Evolutionary conservation across 1,284 basidiomycete species (phyloP).

Genomic region (Rhizopogon parksii): DNA sequence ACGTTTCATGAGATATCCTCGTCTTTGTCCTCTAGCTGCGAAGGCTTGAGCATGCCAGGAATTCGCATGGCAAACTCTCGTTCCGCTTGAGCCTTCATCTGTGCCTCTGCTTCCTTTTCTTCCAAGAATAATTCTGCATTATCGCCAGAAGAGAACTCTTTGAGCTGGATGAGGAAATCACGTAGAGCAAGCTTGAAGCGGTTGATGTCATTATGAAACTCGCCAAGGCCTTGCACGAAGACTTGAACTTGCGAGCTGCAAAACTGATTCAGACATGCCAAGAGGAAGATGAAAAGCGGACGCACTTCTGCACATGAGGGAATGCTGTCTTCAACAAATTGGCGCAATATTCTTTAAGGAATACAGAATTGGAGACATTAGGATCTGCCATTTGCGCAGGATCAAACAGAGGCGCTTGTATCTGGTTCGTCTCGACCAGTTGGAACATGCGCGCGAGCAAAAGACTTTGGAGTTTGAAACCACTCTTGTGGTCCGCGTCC

Average conservation of each 20-base stretch:
- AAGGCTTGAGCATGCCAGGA: conserved; percentile 98
- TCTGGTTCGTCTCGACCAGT: conserved; percentile 79
- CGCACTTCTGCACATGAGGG: conserved; percentile 81
- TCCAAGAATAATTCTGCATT: conserved; percentile 87
- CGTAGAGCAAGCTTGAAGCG: conserved; percentile 94
- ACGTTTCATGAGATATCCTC: conserved; percentile 61
- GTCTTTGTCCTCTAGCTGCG: conserved; percentile 87
- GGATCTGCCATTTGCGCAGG: conserved; percentile 69
- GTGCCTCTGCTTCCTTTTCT: conserved; percentile 87
- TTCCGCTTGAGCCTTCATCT: conserved; percentile 66
- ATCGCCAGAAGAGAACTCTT: conserved; percentile 78
- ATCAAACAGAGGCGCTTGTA: conserved; percentile 85
- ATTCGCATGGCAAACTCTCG: conserved; percentile 87
- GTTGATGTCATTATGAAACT: conserved; percentile 84
- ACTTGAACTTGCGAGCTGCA: conserved; percentile 63
- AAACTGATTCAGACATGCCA: conserved; percentile 14
- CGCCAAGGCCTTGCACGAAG: conserved; percentile 79
- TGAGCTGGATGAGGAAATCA: conserved; percentile 86
- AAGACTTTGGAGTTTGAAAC: conserved; percentile 86
- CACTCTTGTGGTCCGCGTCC: conserved; percentile 97
- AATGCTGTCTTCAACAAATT: conserved; percentile 85
- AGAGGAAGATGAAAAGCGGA: conserved; percentile 13
- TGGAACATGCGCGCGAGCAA: conserved; percentile 93
- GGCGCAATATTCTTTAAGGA: conserved; percentile 84
- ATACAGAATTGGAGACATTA: conserved; percentile 74